Percentiles rank a stretch among this genome's conserved stretches.
phyloP scores from a whole-genome alignment of 2,329 filamentous ascomycete genomes.

The Teratosphaeria viscida region DNA sequence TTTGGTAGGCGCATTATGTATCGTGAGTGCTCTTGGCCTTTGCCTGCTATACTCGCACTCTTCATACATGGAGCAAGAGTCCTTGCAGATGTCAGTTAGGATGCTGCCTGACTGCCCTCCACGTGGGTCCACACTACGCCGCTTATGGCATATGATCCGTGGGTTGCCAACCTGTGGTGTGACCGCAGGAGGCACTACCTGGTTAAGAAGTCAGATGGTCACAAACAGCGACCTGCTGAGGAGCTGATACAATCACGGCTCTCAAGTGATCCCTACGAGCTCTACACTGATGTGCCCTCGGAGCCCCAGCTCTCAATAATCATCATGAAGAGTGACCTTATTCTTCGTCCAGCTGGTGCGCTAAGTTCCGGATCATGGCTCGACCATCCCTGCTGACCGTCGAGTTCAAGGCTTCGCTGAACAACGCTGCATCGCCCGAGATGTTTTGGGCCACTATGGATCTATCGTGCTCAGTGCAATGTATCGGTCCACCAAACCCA shows the following conservation, averaged over 20 bases:
- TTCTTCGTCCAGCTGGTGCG: not conserved
- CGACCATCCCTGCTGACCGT: not conserved
- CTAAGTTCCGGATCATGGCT: not conserved
- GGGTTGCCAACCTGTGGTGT: too few species aligned
- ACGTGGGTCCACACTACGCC: not conserved
- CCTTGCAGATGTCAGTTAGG: not conserved
- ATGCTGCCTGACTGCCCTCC: not conserved
- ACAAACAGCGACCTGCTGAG: too few species aligned
- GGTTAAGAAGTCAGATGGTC: too few species aligned
- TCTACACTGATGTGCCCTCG: too few species aligned
- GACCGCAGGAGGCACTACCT: too few species aligned
- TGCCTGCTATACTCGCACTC: too few species aligned
- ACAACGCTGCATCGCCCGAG: slow-evolving; percentile 31
- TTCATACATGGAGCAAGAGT: not conserved
- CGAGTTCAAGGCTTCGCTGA: slow-evolving; percentile 29
- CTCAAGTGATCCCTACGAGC: not conserved
- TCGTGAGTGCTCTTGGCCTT: too few species aligned
- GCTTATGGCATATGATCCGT: not conserved
- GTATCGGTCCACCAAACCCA: slow-evolving; percentile 19
- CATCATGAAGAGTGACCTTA: not conserved
- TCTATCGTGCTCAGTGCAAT: slow-evolving; percentile 29
- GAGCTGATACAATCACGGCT: too few species aligned
- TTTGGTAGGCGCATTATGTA: too few species aligned
- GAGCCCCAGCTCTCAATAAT: slow-evolving; percentile 14
- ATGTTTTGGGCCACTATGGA: slow-evolving; percentile 33